Evolutionary conservation across 768 basidiomycete species (phyloP).

Genomic region (Xerocomellus chrysenteron): DNA sequence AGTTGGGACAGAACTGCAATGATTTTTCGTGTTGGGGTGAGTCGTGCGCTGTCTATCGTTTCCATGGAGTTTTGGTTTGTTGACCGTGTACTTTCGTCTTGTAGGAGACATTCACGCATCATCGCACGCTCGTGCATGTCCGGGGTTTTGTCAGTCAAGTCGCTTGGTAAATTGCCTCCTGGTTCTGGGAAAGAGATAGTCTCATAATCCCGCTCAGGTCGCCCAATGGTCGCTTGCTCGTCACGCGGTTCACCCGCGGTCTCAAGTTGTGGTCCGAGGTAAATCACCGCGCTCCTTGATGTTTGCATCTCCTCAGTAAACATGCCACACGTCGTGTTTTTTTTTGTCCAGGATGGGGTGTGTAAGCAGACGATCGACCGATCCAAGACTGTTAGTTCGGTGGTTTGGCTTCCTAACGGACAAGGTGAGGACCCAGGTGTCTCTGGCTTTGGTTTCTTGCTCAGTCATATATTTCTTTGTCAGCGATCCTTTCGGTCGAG

Average conservation of each 20-base stretch:
- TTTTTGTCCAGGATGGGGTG: constrained; percentile 43
- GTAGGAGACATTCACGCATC: constrained; percentile 41
- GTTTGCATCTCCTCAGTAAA: neutral
- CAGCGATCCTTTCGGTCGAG: constrained; percentile 53
- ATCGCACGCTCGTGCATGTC: constrained; percentile 49
- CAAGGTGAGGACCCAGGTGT: constrained; percentile 34
- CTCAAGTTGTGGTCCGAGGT: constrained; percentile 56
- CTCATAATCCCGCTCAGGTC: constrained; percentile 34
- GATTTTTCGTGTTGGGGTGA: constrained; percentile 46
- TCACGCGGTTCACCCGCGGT: constrained; percentile 48
- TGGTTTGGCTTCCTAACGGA: constrained; percentile 49
- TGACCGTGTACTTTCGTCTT: neutral
- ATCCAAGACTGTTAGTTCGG: constrained; percentile 42
- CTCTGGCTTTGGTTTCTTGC: neutral
- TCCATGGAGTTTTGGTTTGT: neutral
- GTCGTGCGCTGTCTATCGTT: constrained; percentile 1
- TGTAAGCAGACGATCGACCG: constrained; percentile 50
- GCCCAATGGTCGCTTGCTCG: constrained; percentile 43
- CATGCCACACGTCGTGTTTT: neutral
- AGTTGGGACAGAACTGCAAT: constrained; percentile 53
- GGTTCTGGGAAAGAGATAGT: neutral
- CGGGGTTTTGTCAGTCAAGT: constrained; percentile 55
- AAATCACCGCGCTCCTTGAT: neutral
- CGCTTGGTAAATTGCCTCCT: constrained; percentile 38
- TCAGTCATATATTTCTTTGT: neutral